Evolutionary conservation across 1,284 basidiomycete species (phyloP).

Genomic region (Puccinia coronata): DNA sequence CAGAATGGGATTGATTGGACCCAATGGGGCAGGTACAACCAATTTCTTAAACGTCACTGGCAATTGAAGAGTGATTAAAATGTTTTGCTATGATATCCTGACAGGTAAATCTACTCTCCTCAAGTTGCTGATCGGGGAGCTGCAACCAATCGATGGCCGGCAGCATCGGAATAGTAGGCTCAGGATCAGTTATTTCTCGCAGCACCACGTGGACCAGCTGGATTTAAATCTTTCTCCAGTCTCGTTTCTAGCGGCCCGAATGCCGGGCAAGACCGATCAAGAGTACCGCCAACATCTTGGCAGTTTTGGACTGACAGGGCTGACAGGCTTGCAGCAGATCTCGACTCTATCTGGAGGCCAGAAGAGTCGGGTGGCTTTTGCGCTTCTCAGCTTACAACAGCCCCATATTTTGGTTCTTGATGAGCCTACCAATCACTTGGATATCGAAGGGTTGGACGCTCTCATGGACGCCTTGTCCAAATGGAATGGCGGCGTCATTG

Average conservation of each 20-base stretch:
- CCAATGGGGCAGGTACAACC: constrained; percentile 67
- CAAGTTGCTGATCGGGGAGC: constrained; percentile 89
- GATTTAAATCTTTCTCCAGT: constrained; percentile 82
- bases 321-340: constrained; percentile 83
- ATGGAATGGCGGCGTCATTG: constrained; percentile 93
- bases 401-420: constrained; percentile 87
- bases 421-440: constrained; percentile 90
- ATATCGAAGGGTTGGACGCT: constrained; percentile 77
- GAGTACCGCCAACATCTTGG: constrained; percentile 93
- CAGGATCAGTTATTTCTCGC: constrained; percentile 89
- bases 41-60: neutral
- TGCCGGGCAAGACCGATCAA: constrained; percentile 92
- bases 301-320: constrained; percentile 97
- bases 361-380: constrained; percentile 94
- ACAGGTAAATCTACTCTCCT: constrained; percentile 65
- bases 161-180: constrained; percentile 87
- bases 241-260: constrained; percentile 83
- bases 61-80: neutral
- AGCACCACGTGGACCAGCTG: constrained; percentile 95
- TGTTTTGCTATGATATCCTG: neutral
- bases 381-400: constrained; percentile 80
- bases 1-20: constrained; percentile 84
- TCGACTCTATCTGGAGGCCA: constrained; percentile 76
- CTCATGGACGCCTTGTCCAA: constrained; percentile 80
- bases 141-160: constrained; percentile 76